Percentiles rank a stretch among this genome's conserved stretches.
Evolutionary conservation across 371 early-diverging fungal species (phyloP).

Genomic region (Gilbertella persicaria): DNA sequence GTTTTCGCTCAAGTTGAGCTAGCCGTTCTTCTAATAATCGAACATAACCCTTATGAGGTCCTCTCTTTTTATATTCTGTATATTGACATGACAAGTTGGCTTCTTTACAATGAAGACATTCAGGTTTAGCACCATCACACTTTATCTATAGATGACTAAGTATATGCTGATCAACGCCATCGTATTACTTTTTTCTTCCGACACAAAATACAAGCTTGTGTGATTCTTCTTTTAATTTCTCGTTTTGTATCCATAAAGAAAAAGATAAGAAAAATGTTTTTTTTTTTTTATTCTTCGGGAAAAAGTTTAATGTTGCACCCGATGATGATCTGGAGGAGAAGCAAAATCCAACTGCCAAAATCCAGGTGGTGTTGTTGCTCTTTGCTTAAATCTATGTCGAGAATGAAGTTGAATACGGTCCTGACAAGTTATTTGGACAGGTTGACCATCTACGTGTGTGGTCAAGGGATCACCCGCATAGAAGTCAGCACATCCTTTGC

Average conservation of each 20-base stretch:
- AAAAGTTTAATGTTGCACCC: no score
- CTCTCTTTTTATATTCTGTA: slow-evolving; percentile 76
- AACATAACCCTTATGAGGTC: slow-evolving; percentile 80
- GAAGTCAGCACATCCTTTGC: no score
- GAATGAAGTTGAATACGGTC: slow-evolving; percentile 18
- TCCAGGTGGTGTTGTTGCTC: slow-evolving; percentile 18
- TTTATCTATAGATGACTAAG: no score
- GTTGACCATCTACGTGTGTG: slow-evolving; percentile 5
- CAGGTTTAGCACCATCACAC: slow-evolving; percentile 81
- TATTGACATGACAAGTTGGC: slow-evolving; percentile 70
- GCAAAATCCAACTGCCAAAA: slow-evolving; percentile 22
- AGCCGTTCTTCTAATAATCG: slow-evolving; percentile 72
- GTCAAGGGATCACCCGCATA: no score
- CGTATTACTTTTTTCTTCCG: slow-evolving; percentile 80
- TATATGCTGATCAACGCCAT: no score
- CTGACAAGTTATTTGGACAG: background rate
- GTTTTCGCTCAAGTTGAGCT: slow-evolving; percentile 62
- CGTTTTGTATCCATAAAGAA: background rate
- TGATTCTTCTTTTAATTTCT: slow-evolving; percentile 48
- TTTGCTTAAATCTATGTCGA: slow-evolving; percentile 12
- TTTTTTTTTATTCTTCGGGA: background rate
- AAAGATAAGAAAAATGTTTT: background rate
- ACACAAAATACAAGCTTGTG: slow-evolving; percentile 83
- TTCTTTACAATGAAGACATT: slow-evolving; percentile 79
- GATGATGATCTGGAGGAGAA: no score